Base-by-base conservation (phyloP, 371 early-diverging fungal genomes). In the Choanephora cucurbitarum region DNA sequence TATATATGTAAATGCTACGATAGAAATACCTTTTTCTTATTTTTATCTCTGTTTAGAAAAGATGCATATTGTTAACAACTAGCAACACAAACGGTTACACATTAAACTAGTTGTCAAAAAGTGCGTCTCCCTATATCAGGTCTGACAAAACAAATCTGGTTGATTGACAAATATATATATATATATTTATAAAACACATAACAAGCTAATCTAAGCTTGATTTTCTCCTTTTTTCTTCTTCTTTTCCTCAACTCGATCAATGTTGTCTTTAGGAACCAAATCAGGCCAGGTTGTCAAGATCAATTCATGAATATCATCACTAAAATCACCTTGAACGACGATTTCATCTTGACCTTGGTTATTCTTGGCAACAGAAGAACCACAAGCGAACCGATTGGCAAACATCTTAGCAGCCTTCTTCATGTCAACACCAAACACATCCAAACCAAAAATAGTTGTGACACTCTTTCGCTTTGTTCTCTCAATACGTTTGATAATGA, bases 361-460 rank as follows among this genome's bases (percentile, higher is more conserved):
- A 66, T 90, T 94, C 81, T 94, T 95, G 40, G 93, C 88, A 33
- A 95, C 95, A 3, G 93, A 92, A 13, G 93, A 85, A 45, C 95
- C 95, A 69, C 92, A 91, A 1, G 96, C 96, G 70, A 93, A 95
- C 73, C 88, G 88, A 61, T 84, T 91, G 44, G 96, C 94, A 79
- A 95, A 95, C 68, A 84, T 72, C 71, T 97, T 97, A 62, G 96
- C 91, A 3, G 93, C 94, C 70, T 93, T 94, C 67, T 96, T 96
- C 65, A 97, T 74, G 61, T 95, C 96, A 42, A 96, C 88, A 51
- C 85, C 88, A 78, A 91, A 94, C 28, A 83, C 66, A 64, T 94
- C 90, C 66, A 94, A 67, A 43, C 92, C 92, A 52, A 79, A 80
- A 43, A 94, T 84, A 31, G 78, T 82, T 14, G 88, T 91, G 24